phyloP scores from a whole-genome alignment of 768 basidiomycete genomes.

The Amanita thiersii region DNA sequence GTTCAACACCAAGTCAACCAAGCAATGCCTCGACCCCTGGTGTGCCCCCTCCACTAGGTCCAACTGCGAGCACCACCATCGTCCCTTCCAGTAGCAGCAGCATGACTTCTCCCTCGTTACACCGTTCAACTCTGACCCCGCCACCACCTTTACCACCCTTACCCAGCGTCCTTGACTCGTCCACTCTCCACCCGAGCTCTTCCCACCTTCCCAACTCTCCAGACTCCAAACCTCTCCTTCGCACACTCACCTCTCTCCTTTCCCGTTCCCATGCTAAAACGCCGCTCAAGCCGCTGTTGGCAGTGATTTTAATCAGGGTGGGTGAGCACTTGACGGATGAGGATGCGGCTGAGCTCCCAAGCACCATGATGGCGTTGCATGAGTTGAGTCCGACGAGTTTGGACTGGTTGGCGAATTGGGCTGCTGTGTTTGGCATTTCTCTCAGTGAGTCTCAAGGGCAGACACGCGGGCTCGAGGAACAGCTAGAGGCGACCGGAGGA shows the following conservation, averaged over 20 bases:
- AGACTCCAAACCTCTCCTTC: conserved; percentile 12
- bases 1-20: too few species aligned
- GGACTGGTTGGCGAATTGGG: conserved; percentile 67
- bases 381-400: conserved; percentile 65
- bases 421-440: conserved; percentile 1
- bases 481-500: neutral
- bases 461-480: neutral
- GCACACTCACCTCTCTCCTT: conserved; percentile 53
- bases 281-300: conserved; percentile 52
- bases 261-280: conserved; percentile 48
- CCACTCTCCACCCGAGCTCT: conserved; percentile 43
- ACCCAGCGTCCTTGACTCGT: conserved; percentile 37
- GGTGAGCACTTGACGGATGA: conserved; percentile 62
- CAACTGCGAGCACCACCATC: too few species aligned
- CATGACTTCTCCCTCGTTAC: conserved; percentile 51
- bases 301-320: conserved; percentile 54
- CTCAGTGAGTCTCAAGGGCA: too few species aligned
- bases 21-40: too few species aligned
- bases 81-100: too few species aligned
- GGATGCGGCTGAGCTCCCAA: conserved; percentile 57
- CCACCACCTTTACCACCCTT: neutral
- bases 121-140: conserved; percentile 27
- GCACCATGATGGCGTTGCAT: conserved; percentile 39
- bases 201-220: neutral
- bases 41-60: too few species aligned